Evolutionary conservation across 306 rosid species (phyloP).

Genomic region (Vigna unguiculata): DNA sequence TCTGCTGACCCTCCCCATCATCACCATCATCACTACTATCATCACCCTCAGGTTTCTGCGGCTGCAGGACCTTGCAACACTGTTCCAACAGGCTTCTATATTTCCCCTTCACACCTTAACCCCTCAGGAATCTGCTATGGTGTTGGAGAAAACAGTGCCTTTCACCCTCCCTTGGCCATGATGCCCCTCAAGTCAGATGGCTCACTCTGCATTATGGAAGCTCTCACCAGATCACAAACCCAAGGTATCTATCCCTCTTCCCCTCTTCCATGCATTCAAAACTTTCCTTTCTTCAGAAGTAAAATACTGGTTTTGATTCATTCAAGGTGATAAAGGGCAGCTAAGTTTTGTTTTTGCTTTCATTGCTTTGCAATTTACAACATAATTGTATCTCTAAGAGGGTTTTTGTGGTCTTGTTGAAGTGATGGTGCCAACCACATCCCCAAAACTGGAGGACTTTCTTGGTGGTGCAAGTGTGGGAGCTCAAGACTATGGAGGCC

Average conservation of each 20-base stretch:
- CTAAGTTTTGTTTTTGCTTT: neutral
- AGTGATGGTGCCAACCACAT: constrained; percentile 69
- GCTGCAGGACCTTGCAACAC: constrained; percentile 43
- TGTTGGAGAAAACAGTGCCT: constrained; percentile 55
- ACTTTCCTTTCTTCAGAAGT: neutral
- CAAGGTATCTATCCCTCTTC: constrained; percentile 54
- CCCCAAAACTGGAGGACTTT: constrained; percentile 90
- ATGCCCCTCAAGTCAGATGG: constrained; percentile 94
- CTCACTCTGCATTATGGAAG: constrained; percentile 84
- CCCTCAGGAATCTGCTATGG: constrained; percentile 59
- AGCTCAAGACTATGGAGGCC: constrained; percentile 59
- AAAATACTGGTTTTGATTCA: too few species aligned
- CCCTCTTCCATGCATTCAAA: neutral
- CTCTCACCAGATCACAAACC: constrained; percentile 65
- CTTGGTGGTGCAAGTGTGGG: constrained; percentile 77
- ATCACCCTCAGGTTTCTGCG: constrained; percentile 49
- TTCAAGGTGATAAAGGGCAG: neutral
- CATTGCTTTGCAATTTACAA: neutral
- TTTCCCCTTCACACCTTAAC: constrained; percentile 52
- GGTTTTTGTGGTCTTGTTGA: neutral
- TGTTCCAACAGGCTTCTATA: constrained; percentile 53
- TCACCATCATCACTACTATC: constrained; percentile 47
- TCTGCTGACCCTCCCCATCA: constrained; percentile 48
- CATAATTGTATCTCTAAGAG: neutral
- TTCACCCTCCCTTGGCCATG: constrained; percentile 68